Evolutionary conservation across 495 filamentous ascomycete species (phyloP).

Genomic region (Hapsidospora chrysogenum): DNA sequence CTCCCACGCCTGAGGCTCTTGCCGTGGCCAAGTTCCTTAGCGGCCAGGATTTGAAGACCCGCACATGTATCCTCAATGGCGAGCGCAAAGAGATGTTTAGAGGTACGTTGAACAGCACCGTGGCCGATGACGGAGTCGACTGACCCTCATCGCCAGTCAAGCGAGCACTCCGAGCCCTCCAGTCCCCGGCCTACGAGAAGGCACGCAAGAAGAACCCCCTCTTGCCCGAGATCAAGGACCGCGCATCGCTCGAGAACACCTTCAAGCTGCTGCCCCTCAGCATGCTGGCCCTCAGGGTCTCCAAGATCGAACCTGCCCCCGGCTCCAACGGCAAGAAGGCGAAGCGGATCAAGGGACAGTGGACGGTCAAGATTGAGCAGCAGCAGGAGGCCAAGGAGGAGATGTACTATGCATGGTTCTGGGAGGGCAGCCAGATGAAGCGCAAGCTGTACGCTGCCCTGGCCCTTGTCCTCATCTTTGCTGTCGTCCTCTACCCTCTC

Average conservation of each 20-base stretch:
- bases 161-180: constrained; percentile 82
- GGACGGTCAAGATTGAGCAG: constrained; percentile 92
- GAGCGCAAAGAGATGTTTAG: constrained; percentile 98
- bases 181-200: constrained; percentile 76
- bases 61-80: constrained; percentile 87
- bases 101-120: constrained; percentile 33
- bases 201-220: constrained; percentile 77
- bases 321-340: constrained; percentile 62
- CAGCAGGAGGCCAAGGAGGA: constrained; percentile 86
- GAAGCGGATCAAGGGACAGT: constrained; percentile 87
- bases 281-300: constrained; percentile 83
- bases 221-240: constrained; percentile 75
- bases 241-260: constrained; percentile 69
- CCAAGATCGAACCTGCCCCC: constrained; percentile 59
- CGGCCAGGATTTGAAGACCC: constrained; percentile 68
- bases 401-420: constrained; percentile 93
- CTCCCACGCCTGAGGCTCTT: constrained; percentile 72
- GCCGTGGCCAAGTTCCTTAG: constrained; percentile 83
- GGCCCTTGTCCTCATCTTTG: constrained; percentile 65
- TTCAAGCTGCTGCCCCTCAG: constrained; percentile 95
- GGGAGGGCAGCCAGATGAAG: constrained; percentile 86
- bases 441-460: constrained; percentile 78
- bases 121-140: not conserved
- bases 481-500: constrained; percentile 85
- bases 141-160: constrained; percentile 50